Conservation (phyloP, 2,329 filamentous ascomycete species). For the Parafenestella ontariensis region DNA sequence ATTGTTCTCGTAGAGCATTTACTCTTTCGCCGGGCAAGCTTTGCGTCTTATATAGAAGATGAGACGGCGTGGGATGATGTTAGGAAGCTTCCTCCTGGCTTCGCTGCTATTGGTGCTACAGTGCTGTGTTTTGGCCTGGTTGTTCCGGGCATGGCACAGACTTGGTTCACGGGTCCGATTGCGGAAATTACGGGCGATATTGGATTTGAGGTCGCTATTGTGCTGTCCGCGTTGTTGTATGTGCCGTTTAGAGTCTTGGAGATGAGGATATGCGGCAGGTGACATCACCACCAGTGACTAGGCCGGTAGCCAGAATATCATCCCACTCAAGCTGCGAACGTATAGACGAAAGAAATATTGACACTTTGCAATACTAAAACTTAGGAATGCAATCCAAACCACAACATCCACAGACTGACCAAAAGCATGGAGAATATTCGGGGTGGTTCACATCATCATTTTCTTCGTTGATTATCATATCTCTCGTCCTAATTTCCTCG, state of each 20-base stretch:
- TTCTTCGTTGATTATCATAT: constrained; percentile 2
- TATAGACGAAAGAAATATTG: no score
- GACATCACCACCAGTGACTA: not conserved
- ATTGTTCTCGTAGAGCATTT: constrained; percentile 48
- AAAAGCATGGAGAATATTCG: no score
- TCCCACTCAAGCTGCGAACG: no score
- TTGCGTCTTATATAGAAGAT: constrained; percentile 46
- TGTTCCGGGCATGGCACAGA: constrained; percentile 66
- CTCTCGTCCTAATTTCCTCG: not conserved
- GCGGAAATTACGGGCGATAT: constrained; percentile 68
- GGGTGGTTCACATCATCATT: not conserved
- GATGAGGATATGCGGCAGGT: constrained; percentile 33
- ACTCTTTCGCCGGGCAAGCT: constrained; percentile 44
- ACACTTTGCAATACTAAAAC: no score
- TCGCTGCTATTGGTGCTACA: constrained; percentile 50
- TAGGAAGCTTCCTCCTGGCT: constrained; percentile 49
- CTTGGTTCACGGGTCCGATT: constrained; percentile 68
- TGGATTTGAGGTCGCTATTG: constrained; percentile 70
- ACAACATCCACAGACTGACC: no score
- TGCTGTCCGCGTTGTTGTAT: constrained; percentile 55
- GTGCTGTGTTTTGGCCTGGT: constrained; percentile 56
- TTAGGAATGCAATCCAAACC: no score
- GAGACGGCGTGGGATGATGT: constrained; percentile 50
- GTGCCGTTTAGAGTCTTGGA: constrained; percentile 53
- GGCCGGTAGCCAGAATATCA: no score